Evolutionary conservation across 163 green algal species (phyloP).

Genomic region (Scenedesmus sp.): DNA sequence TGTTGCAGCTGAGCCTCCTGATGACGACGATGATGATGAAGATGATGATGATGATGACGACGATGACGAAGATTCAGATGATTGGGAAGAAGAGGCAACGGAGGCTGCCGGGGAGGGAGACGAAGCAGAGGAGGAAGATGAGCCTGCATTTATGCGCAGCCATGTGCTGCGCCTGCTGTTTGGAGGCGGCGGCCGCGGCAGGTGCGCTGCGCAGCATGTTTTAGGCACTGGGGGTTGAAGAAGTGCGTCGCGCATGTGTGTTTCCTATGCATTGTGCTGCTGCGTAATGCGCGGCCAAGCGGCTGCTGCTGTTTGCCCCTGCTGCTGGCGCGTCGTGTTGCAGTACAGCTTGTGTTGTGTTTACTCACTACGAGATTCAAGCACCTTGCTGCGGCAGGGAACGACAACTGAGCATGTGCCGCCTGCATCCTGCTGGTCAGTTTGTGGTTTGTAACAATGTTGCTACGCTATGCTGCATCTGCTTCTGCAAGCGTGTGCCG

Average conservation of each 20-base stretch:
- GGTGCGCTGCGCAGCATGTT: background rate
- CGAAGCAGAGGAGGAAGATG: background rate
- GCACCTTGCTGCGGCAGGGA: background rate
- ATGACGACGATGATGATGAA: conserved; percentile 12
- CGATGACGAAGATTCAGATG: background rate
- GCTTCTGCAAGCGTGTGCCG: background rate
- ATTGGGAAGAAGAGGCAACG: background rate
- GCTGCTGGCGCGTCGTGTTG: too few species aligned
- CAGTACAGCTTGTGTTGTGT: background rate
- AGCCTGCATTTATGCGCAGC: background rate
- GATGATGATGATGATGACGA: conserved; percentile 2
- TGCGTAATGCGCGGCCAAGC: too few species aligned
- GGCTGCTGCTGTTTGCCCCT: too few species aligned
- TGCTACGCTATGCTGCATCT: background rate
- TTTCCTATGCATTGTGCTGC: background rate
- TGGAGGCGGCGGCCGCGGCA: background rate
- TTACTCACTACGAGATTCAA: background rate
- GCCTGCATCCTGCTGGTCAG: too few species aligned
- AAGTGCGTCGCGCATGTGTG: too few species aligned
- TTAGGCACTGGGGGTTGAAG: too few species aligned
- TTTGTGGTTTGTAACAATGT: background rate
- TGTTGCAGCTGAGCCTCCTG: background rate
- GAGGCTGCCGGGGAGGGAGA: conserved; percentile 19
- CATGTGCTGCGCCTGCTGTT: background rate
- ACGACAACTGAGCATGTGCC: background rate